Conservation (phyloP, 2,329 filamentous ascomycete genomes). For the Fusarium azukiicola region DNA sequence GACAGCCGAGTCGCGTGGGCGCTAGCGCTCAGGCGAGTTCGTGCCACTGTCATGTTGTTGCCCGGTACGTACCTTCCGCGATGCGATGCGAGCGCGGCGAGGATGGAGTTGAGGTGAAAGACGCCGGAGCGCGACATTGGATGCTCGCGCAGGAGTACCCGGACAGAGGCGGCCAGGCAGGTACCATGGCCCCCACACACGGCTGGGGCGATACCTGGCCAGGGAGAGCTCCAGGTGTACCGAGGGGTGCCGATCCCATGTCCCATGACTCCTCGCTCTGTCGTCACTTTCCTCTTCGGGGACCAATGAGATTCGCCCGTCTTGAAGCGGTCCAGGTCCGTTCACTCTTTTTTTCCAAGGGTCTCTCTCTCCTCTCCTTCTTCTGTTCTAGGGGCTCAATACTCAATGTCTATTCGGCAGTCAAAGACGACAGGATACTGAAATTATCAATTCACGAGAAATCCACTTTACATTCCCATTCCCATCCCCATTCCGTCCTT, state of each 20-base stretch:
- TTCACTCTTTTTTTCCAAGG: constrained; percentile 43
- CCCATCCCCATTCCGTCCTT: constrained; percentile 40
- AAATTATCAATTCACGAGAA: constrained; percentile 51
- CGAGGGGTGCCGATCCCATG: constrained; percentile 41
- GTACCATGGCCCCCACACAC: constrained; percentile 29
- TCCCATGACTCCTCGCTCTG: constrained; percentile 50
- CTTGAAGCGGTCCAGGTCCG: constrained; percentile 18
- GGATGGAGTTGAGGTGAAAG: constrained; percentile 7
- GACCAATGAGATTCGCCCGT: constrained; percentile 34
- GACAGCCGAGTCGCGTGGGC: constrained; percentile 44
- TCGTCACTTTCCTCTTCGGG: constrained; percentile 52
- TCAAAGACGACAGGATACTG: constrained; percentile 16
- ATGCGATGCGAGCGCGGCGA: too few relatives aligned
- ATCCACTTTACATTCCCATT: constrained; percentile 51
- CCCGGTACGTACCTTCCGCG: constrained; percentile 9
- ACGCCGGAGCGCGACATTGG: constrained; percentile 35
- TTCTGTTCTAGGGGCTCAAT: constrained; percentile 6
- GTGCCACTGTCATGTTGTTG: constrained; percentile 39
- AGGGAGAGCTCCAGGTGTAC: constrained; percentile 29
- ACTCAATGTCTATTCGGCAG: too few relatives aligned
- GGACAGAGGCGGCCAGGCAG: constrained; percentile 1
- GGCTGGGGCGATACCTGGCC: constrained; percentile 28
- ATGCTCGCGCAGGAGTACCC: constrained; percentile 28
- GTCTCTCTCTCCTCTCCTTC: constrained; percentile 31
- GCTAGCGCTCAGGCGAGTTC: constrained; percentile 27